These are phyloP conservation scores for Colletotrichum salicis DNA, from an alignment of 2,329 filamentous ascomycete species.

Conservation along the genomic window DNA sequence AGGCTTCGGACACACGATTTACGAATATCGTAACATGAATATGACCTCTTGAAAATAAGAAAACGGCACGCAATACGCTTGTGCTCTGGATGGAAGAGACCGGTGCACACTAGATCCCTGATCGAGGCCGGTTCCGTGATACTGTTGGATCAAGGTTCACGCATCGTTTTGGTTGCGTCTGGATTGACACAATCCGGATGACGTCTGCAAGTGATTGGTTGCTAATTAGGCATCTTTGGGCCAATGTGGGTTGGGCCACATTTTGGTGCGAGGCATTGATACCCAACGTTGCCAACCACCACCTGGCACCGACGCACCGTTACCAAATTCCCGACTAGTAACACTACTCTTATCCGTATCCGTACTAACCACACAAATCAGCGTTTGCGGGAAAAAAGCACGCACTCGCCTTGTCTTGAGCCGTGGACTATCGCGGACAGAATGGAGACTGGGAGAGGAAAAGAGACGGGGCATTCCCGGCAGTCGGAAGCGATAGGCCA, in stretches of 20 bases:
- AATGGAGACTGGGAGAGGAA: not conserved
- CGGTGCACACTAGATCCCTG: not conserved
- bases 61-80: not conserved
- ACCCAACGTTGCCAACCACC: constrained; percentile 46
- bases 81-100: not conserved
- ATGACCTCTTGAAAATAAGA: not conserved
- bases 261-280: constrained; percentile 50
- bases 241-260: constrained; percentile 47
- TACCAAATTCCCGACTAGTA: constrained; percentile 1
- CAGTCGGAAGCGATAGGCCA: not conserved
- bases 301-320: not conserved
- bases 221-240: constrained; percentile 30
- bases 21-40: not conserved
- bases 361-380: not conserved
- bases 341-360: no score
- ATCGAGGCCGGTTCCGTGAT: not conserved
- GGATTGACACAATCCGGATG: constrained; percentile 22
- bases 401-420: not conserved
- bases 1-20: not conserved
- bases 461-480: constrained; percentile 1
- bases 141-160: not conserved
- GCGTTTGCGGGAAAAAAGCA: not conserved
- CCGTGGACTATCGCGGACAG: not conserved
- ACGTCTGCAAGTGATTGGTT: constrained; percentile 31
- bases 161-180: constrained; percentile 17